These are phyloP conservation scores for Lodderomyces pseudojiufengensis DNA, from an alignment of 1,139 yeast genomes.

Conservation along the genomic window DNA sequence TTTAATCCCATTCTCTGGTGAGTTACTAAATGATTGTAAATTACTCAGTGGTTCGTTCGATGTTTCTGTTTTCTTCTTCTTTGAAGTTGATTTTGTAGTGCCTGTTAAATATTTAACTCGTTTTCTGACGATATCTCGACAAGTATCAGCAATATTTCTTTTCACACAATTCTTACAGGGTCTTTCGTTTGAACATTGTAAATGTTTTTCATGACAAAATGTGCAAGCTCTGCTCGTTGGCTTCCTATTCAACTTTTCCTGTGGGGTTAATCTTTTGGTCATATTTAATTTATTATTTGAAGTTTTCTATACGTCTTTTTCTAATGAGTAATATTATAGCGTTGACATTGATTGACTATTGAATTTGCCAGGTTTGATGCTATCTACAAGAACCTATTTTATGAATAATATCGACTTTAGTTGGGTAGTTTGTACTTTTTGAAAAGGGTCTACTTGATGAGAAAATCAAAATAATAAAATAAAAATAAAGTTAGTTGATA, in stretches of 20 bases:
- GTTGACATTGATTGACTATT: too few relatives aligned
- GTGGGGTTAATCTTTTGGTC: constrained; percentile 58
- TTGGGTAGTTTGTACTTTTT: too few relatives aligned
- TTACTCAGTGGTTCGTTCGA: neutral
- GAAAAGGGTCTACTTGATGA: too few relatives aligned
- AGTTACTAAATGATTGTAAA: neutral
- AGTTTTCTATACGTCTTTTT: too few relatives aligned
- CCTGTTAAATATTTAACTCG: constrained; percentile 41
- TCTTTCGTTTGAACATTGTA: constrained; percentile 58
- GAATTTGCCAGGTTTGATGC: too few relatives aligned
- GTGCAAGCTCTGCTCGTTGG: constrained; percentile 69
- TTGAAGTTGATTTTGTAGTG: constrained; percentile 5
- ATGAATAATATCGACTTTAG: too few relatives aligned
- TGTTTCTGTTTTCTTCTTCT: constrained; percentile 5
- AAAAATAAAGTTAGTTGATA: too few relatives aligned
- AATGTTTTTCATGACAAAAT: constrained; percentile 67
- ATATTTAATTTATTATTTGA: too few relatives aligned
- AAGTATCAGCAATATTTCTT: constrained; percentile 50
- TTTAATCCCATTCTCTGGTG: neutral
- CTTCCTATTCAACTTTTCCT: constrained; percentile 50
- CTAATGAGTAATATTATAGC: too few relatives aligned
- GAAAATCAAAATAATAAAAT: too few relatives aligned
- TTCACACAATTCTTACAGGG: constrained; percentile 71
- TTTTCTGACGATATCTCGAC: constrained; percentile 60
- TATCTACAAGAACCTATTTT: too few relatives aligned